phyloP scores from a whole-genome alignment of 2,329 filamentous ascomycete species.

The Bipolaris victoriae region DNA sequence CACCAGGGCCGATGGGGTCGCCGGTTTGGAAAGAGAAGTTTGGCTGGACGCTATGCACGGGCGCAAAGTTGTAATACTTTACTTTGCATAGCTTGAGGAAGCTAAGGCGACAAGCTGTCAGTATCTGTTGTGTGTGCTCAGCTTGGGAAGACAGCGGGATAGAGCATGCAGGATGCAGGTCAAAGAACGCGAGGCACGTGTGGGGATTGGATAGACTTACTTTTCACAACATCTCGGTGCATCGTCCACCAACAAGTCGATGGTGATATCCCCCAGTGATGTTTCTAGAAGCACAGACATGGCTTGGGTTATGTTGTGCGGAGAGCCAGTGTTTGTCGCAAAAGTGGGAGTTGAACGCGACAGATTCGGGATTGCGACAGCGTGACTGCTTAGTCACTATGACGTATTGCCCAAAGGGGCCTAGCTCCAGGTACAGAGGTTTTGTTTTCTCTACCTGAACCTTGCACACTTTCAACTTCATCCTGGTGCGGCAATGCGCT shows the following conservation, averaged over 20 bases:
- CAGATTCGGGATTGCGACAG: slow-evolving; percentile 6
- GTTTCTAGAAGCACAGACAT: slow-evolving; percentile 98
- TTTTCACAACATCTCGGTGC: slow-evolving; percentile 94
- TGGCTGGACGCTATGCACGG: slow-evolving; percentile 89
- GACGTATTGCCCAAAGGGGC: slow-evolving; percentile 15
- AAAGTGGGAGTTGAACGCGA: slow-evolving; percentile 19
- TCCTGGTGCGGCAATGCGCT: slow-evolving; percentile 15
- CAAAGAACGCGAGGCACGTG: slow-evolving; percentile 24
- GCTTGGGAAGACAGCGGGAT: slow-evolving; percentile 50
- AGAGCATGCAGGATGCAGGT: slow-evolving; percentile 28
- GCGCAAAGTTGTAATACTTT: slow-evolving; percentile 99
- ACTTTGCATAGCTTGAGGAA: slow-evolving; percentile 98
- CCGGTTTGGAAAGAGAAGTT: slow-evolving; percentile 96
- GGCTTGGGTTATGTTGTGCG: slow-evolving; percentile 23
- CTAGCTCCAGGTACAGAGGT: slow-evolving; percentile 12
- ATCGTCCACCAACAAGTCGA: slow-evolving; percentile 88
- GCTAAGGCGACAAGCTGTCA: slow-evolving; percentile 64
- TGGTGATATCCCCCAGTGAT: slow-evolving; percentile 89
- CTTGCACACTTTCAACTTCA: slow-evolving; percentile 14
- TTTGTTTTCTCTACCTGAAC: slow-evolving; percentile 12
- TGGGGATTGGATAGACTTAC: slow-evolving; percentile 61
- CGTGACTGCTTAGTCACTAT: slow-evolving; percentile 27
- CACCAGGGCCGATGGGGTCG: slow-evolving; percentile 87
- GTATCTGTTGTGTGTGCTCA: slow-evolving; percentile 58
- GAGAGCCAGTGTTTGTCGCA: slow-evolving; percentile 27